phyloP scores from a whole-genome alignment of 2,329 filamentous ascomycete species.

The Paecilomyces variotii region DNA sequence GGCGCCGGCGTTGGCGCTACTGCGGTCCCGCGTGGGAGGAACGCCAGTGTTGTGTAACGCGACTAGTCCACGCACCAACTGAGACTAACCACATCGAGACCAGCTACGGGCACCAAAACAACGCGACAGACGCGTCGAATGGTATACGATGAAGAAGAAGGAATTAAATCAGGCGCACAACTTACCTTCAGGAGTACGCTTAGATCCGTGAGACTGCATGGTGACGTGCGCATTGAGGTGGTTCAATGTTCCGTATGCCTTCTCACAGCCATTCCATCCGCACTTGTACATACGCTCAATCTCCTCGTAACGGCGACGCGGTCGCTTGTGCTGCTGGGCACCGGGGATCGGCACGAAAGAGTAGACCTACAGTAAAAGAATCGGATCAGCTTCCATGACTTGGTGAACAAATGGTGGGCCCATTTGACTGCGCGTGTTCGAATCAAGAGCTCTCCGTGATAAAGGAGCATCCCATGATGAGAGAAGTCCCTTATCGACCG shows the following conservation, averaged over 20 bases:
- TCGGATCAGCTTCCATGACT: conserved; percentile 13
- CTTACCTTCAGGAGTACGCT: conserved; percentile 93
- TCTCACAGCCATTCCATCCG: conserved; percentile 96
- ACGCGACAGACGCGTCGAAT: conserved; percentile 12
- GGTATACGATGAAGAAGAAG: conserved; percentile 5
- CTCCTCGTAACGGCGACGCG: conserved; percentile 87
- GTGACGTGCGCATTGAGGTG: conserved; percentile 97
- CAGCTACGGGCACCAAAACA: conserved; percentile 24
- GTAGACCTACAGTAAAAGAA: conserved; percentile 62
- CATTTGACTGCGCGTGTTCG: not conserved
- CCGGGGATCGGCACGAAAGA: conserved; percentile 97
- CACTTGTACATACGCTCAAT: conserved; percentile 99
- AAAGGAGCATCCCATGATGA: not conserved
- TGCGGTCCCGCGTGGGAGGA: conserved; percentile 42
- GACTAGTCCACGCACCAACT: conserved; percentile 30
- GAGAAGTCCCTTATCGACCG: not conserved
- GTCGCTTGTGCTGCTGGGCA: conserved; percentile 93
- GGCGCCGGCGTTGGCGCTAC: conserved; percentile 43
- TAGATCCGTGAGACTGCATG: conserved; percentile 93
- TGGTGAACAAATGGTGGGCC: not conserved
- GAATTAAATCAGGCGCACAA: conserved; percentile 4
- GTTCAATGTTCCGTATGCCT: conserved; percentile 95
- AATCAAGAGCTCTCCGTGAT: not conserved
- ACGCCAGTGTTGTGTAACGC: conserved; percentile 43
- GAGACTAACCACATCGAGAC: conserved; percentile 33